Conservation (phyloP, 2,329 filamentous ascomycete genomes). For the Botrytis deweyae region DNA sequence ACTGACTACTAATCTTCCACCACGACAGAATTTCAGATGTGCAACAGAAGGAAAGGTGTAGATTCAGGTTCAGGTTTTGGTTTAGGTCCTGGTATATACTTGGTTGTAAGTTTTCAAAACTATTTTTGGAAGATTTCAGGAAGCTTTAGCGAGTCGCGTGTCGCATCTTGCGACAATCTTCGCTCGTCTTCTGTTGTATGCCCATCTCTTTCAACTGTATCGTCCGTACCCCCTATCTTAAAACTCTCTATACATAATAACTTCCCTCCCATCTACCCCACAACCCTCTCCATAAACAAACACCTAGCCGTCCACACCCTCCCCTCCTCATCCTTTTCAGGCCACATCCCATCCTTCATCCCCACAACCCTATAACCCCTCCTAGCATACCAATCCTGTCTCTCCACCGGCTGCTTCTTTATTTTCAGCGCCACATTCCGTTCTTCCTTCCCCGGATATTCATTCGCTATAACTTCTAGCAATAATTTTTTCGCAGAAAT, state of each 20-base stretch:
- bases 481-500: conserved; percentile 30
- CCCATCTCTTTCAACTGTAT: background rate
- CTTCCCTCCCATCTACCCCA: conserved; percentile 10
- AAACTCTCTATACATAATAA: background rate
- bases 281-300: conserved; percentile 33
- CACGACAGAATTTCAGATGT: background rate
- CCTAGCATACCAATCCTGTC: conserved; percentile 34
- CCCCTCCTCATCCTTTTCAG: conserved; percentile 26
- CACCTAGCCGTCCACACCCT: conserved; percentile 26
- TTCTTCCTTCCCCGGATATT: conserved; percentile 22
- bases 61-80: background rate
- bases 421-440: conserved; percentile 23
- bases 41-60: too few species aligned
- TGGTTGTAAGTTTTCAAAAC: background rate
- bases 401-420: conserved; percentile 17
- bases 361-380: conserved; percentile 29
- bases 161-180: background rate
- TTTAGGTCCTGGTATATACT: background rate
- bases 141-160: background rate
- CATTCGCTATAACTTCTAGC: conserved; percentile 26
- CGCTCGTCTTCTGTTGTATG: background rate
- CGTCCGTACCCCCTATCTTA: background rate
- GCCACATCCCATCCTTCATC: conserved; percentile 25
- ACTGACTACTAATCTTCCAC: background rate
- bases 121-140: too few species aligned